phyloP scores from a whole-genome alignment of 2,329 filamentous ascomycete genomes.

The Fusarium piperis region DNA sequence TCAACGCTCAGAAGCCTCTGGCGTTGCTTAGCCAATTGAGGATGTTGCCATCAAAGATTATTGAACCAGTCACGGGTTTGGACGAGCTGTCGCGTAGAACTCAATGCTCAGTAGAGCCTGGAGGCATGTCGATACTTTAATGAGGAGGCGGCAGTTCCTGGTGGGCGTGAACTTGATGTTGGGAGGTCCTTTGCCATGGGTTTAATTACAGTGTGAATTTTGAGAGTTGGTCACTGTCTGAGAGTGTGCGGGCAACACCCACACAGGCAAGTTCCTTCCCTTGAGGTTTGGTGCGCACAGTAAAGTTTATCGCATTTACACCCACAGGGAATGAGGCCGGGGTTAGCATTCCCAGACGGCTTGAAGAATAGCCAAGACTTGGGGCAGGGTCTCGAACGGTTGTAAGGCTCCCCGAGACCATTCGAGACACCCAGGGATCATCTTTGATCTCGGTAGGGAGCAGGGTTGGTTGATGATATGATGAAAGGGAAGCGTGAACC shows the following conservation, averaged over 20 bases:
- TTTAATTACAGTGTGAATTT: neutral
- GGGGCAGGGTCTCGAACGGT: neutral
- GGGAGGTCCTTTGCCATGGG: neutral
- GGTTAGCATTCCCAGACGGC: neutral
- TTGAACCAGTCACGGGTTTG: neutral
- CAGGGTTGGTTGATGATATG: neutral
- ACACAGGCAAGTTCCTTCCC: constrained; percentile 2
- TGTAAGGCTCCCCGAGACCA: neutral
- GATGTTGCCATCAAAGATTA: neutral
- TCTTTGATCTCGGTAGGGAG: neutral
- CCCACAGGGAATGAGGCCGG: neutral
- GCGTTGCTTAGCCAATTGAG: neutral
- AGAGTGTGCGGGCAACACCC: neutral
- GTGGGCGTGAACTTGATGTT: neutral
- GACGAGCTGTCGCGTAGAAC: neutral
- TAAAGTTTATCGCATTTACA: neutral
- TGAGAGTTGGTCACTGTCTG: neutral
- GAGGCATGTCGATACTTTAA: neutral
- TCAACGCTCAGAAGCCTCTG: neutral
- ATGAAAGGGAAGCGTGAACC: neutral
- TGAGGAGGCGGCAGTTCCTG: neutral
- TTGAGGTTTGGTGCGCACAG: constrained; percentile 8
- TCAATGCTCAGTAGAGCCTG: neutral
- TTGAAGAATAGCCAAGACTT: neutral
- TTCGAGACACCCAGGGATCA: neutral